Conservation (phyloP, 1,284 basidiomycete genomes). For the Apiotrichum siamense region DNA sequence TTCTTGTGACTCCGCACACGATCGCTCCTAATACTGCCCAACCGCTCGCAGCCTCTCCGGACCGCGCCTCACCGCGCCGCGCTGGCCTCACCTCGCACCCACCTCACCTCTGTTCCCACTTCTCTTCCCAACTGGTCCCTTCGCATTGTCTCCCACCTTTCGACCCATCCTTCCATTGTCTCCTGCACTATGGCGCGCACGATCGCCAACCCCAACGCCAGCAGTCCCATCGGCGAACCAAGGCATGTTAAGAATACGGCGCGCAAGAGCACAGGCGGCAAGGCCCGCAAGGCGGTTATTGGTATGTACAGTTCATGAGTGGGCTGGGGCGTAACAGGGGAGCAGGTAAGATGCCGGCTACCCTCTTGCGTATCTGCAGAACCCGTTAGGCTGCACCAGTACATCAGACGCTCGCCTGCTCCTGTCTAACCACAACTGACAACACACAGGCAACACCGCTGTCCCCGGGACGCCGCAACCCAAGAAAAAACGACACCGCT, state of each 20-base stretch:
- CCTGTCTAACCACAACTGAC: too few species aligned
- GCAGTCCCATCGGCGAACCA: constrained; percentile 1
- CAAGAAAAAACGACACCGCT: constrained; percentile 48
- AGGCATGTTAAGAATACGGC: constrained; percentile 30
- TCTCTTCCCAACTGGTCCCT: background rate
- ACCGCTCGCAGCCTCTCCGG: background rate
- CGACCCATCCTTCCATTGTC: background rate
- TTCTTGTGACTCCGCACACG: too few species aligned
- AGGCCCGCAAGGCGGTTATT: constrained; percentile 24
- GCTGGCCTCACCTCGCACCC: too few species aligned
- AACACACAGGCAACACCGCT: background rate
- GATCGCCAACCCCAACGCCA: constrained; percentile 3
- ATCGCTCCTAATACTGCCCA: too few species aligned
- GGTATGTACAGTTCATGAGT: constrained; percentile 17
- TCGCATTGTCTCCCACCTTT: background rate
- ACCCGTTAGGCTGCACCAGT: too few species aligned
- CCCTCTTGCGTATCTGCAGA: too few species aligned
- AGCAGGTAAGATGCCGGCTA: too few species aligned
- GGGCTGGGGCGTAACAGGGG: background rate
- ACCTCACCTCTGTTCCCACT: too few species aligned
- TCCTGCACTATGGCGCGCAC: constrained; percentile 10
- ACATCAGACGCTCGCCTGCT: too few species aligned
- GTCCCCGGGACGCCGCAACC: background rate
- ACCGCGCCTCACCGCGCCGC: too few species aligned
- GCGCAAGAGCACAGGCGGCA: constrained; percentile 38